Base-by-base conservation (phyloP, 1,284 basidiomycete species). In the Puccinia polysora region DNA sequence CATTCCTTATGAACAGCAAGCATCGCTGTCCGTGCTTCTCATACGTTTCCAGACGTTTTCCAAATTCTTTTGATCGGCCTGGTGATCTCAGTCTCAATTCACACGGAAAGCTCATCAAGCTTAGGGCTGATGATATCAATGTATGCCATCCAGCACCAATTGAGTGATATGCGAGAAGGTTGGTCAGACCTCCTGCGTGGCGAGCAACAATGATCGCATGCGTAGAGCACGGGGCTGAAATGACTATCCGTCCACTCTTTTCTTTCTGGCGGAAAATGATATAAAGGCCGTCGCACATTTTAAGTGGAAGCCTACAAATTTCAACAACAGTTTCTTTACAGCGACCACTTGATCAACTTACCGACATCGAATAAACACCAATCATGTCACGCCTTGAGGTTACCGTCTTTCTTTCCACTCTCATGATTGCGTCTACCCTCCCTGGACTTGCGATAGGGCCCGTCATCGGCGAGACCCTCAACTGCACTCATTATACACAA, bases 401-500 rank as follows among this genome's bases (percentile, higher is more conserved):
- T 18, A 45, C 38, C 5, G 25, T 45, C 58, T 25, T 60, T 30
- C 38, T 30, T 12, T 38, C 58, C 1, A 45, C 40, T 8, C 32
- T 60, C 25, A 43, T 43, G 2, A 5, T 45, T 23, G 58, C 20
- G n/a, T 28, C 58, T n/a, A 15, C 23, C 20, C 28, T 60, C 47
- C 58, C 58, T 10, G 23, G 3, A 12, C 4, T 60, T 23, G 28
- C 40, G 25, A 28, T 18, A 5, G 40, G 40, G 12, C 1, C 47
- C 4, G 18, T 45, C 40, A 40, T 1, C 14, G 58, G 36, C 38
- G 58, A 60, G 20, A 60, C 58, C 4, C n/a, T 45, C 14, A 28
- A 25, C 58, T 60, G 58, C 58, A 60, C 58, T 15, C 58, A 60
- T 15, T 60, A 60, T 30, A 28, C 58, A 12, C 58, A 45, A 45